A percentile compares a stretch with the other conserved stretches of the same genome.
phyloP scores from a whole-genome alignment of 176 grass and related monocot genomes.

The Ananas comosus region DNA sequence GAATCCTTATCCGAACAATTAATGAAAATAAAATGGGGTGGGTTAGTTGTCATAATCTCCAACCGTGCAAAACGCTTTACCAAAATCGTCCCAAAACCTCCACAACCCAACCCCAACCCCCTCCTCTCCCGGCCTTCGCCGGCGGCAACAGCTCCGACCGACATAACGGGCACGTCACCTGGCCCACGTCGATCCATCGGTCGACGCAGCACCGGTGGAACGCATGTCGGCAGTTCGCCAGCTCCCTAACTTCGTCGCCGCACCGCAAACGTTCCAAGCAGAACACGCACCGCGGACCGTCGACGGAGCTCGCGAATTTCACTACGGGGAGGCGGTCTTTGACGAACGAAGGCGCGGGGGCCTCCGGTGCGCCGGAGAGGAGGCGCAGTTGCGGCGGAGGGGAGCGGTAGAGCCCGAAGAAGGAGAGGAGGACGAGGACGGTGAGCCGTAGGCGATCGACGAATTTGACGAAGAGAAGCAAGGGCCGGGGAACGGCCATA shows the following conservation, averaged over 20 bases:
- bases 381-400: constrained; percentile 11
- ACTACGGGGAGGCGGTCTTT: constrained; percentile 45
- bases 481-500: constrained; percentile 36
- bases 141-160: constrained; percentile 41
- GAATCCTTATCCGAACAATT: too few relatives aligned
- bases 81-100: constrained; percentile 6
- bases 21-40: neutral
- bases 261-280: constrained; percentile 64
- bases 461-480: constrained; percentile 45
- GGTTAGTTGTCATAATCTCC: neutral
- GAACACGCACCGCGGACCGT: constrained; percentile 34
- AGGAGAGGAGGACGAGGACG: constrained; percentile 25
- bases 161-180: constrained; percentile 60
- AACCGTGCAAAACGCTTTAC: neutral
- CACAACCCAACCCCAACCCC: constrained; percentile 8
- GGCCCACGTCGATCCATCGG: constrained; percentile 61
- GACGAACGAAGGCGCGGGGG: constrained; percentile 4
- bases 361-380: neutral
- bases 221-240: constrained; percentile 62
- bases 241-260: constrained; percentile 44
- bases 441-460: constrained; percentile 25
- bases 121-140: constrained; percentile 11
- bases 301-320: constrained; percentile 27
- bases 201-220: constrained; percentile 74
- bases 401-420: constrained; percentile 39